A percentile compares a stretch with the other conserved stretches of the same genome.
phyloP scores from a whole-genome alignment of 495 filamentous ascomycete species.

The Corynascus novoguineensis region DNA sequence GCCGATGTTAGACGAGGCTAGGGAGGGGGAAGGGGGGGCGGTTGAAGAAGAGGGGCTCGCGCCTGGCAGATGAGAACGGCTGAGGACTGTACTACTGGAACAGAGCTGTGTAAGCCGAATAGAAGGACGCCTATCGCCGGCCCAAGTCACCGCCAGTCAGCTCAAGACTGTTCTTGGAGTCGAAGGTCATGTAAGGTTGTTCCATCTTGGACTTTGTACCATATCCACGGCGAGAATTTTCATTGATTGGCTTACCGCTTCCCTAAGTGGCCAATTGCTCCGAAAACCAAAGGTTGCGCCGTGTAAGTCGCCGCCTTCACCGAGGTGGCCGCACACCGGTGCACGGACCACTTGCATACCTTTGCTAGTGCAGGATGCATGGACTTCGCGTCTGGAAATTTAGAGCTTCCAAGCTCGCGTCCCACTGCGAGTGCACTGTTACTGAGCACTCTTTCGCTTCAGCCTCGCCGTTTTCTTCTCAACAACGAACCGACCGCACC shows the following conservation, averaged over 20 bases:
- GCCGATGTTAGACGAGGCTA: neutral
- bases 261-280: too few relatives aligned
- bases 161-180: too few relatives aligned
- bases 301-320: neutral
- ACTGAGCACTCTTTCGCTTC: neutral
- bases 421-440: neutral
- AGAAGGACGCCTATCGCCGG: too few relatives aligned
- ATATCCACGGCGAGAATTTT: too few relatives aligned
- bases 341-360: conserved; percentile 18
- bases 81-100: conserved; percentile 8
- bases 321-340: conserved; percentile 6
- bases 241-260: too few relatives aligned
- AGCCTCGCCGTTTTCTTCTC: neutral
- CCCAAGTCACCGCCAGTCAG: too few relatives aligned
- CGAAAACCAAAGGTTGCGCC: too few relatives aligned
- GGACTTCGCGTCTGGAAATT: conserved; percentile 20
- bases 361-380: too few relatives aligned
- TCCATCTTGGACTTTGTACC: too few relatives aligned
- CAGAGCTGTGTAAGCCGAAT: too few relatives aligned
- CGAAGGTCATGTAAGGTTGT: too few relatives aligned
- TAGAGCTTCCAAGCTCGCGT: conserved; percentile 24
- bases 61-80: neutral
- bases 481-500: neutral
- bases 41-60: conserved; percentile 8
- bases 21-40: conserved; percentile 20